These are phyloP conservation scores for Calocybe gangraenosa DNA, from an alignment of 768 basidiomycete genomes.

Conservation along the genomic window DNA sequence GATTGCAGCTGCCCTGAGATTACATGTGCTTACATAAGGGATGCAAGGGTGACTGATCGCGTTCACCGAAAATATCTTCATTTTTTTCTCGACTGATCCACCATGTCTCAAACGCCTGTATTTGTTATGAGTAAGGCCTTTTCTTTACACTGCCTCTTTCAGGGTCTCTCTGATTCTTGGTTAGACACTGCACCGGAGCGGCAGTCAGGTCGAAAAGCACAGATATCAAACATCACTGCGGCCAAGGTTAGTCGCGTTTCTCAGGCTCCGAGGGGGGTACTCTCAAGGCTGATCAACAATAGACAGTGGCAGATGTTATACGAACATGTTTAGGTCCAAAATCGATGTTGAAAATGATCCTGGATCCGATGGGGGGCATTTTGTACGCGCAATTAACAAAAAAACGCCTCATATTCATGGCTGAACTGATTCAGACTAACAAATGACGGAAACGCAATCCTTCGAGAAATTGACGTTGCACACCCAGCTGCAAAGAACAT, in stretches of 20 bases:
- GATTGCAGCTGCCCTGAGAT: too few relatives aligned
- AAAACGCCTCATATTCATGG: slow-evolving; percentile 3
- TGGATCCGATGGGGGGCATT: slow-evolving; percentile 99
- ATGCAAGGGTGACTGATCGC: too few relatives aligned
- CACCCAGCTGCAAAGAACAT: slow-evolving; percentile 99
- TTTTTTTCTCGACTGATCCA: slow-evolving; percentile 10
- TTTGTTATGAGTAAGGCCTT: slow-evolving; percentile 72
- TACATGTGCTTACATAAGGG: too few relatives aligned
- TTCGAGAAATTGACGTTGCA: slow-evolving; percentile 97
- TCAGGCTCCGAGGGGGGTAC: neutral
- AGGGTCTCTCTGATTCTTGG: neutral
- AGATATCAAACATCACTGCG: slow-evolving; percentile 94
- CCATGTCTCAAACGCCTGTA: slow-evolving; percentile 67
- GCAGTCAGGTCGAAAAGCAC: slow-evolving; percentile 92
- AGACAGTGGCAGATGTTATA: slow-evolving; percentile 99
- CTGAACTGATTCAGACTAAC: slow-evolving; percentile 58
- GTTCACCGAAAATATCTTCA: too few relatives aligned
- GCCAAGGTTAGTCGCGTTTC: slow-evolving; percentile 66
- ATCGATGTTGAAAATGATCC: slow-evolving; percentile 99
- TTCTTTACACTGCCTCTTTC: neutral
- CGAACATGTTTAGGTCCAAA: slow-evolving; percentile 96
- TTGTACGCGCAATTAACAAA: slow-evolving; percentile 48
- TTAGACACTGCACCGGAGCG: slow-evolving; percentile 91
- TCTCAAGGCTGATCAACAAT: slow-evolving; percentile 7
- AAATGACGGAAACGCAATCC: slow-evolving; percentile 98